phyloP scores from a whole-genome alignment of 768 basidiomycete genomes.

The Agrocybe chaxingu region DNA sequence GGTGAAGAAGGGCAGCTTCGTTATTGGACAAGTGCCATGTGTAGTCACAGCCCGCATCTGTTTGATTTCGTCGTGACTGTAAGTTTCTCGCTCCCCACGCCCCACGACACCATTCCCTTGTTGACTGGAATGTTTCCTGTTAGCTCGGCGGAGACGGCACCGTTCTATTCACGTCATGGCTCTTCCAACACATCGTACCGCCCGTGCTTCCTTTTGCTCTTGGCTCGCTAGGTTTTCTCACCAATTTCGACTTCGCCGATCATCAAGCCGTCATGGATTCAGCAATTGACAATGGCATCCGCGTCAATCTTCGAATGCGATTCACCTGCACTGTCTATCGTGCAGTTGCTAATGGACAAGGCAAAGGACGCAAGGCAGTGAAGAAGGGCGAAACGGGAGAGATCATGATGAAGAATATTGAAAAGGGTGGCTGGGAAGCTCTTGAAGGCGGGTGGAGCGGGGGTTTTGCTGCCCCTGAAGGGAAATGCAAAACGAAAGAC shows the following conservation, averaged over 20 bases:
- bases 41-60: conserved; percentile 81
- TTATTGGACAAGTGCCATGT: conserved; percentile 99
- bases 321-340: conserved; percentile 99
- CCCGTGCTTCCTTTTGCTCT: conserved; percentile 96
- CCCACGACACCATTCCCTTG: conserved; percentile 4
- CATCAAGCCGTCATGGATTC: conserved; percentile 83
- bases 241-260: conserved; percentile 92
- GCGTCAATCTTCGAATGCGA: conserved; percentile 97
- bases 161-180: conserved; percentile 97
- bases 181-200: conserved; percentile 98
- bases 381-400: conserved; percentile 94
- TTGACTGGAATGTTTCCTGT: conserved; percentile 4
- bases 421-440: conserved; percentile 93
- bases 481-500: conserved; percentile 62
- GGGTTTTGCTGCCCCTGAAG: conserved; percentile 37
- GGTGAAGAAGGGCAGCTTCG: conserved; percentile 85
- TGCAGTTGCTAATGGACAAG: conserved; percentile 73
- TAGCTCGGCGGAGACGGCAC: conserved; percentile 98
- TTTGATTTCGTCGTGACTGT: conserved; percentile 99
- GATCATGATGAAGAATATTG: conserved; percentile 93
- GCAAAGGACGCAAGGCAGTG: conserved; percentile 72
- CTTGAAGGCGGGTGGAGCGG: conserved; percentile 76
- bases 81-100: conserved; percentile 26
- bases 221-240: conserved; percentile 96
- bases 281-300: conserved; percentile 87